Evolutionary conservation across 148 eudicot genomes (phyloP), one percentile per base, ranked within the genome.

Genomic region (Polygonum aviculare): DNA sequence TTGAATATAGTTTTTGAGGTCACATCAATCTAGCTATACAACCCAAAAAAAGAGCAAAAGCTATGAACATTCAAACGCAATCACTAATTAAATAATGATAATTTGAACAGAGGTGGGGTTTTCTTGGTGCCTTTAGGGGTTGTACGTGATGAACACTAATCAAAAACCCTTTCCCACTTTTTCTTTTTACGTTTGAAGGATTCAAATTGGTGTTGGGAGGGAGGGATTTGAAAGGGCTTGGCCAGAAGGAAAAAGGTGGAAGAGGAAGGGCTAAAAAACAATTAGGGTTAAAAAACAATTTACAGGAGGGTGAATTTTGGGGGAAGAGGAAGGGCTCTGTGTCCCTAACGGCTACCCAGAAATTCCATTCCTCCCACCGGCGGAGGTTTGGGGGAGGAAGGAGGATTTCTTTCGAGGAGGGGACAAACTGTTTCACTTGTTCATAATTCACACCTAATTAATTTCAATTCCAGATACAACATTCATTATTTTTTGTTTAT

Each of bases 321-420:
- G 62, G 62, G 31, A 55, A 22, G 38, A 60, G 38, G 69, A 67
- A 45, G 31, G 31, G 31, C 31, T 45, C 72, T 63, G 40, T 63
- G 18, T 63, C 12, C 40, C 38, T 38, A 67, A 67, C 72, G 72
- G 72, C 72, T 67, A 67, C 72, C 72, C 72, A 38, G 72, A 67
- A 67, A 67, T 67, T 38, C 72, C 72, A 67, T 67, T 67, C 72
- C 72, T 14, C 72, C 72, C 72, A 67, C 72, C 72, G 72, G 3
- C 31, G 33, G 10, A 4, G 12, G 40, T 5, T 67, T 67, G 72
- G 72, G 44, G 72, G 72, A 67, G 72, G 72, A 38, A 67, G 44
- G 45, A 36, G 45, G 10, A 67, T 5, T 21, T 59, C 12, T 21
- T 59, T 59, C 26, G 60, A 2, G 19, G 26, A 54, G 60, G 60